These are phyloP conservation scores for Colletotrichum godetiae DNA, from an alignment of 2,329 filamentous ascomycete genomes.

Conservation along the genomic window DNA sequence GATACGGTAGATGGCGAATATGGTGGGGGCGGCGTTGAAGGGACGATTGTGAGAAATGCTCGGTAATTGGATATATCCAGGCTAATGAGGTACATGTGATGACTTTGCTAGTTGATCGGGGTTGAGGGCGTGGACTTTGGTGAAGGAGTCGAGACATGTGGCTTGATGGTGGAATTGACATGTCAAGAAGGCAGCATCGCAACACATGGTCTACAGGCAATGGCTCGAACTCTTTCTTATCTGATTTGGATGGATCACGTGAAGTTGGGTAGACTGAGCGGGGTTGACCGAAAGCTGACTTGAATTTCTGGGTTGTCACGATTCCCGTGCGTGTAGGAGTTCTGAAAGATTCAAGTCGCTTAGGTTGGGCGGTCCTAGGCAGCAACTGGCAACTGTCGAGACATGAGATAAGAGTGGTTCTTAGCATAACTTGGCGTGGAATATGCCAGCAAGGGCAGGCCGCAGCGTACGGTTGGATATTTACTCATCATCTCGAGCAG, in stretches of 20 bases:
- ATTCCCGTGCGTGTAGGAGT: background rate
- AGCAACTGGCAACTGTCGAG: too few relatives aligned
- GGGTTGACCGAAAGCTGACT: background rate
- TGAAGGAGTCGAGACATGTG: background rate
- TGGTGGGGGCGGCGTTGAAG: background rate
- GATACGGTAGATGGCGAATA: background rate
- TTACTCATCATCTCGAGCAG: too few relatives aligned
- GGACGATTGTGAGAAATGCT: background rate
- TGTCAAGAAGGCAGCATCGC: background rate
- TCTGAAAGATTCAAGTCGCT: background rate
- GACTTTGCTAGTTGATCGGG: background rate
- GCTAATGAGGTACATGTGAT: background rate
- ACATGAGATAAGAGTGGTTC: too few relatives aligned
- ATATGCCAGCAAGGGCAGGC: too few relatives aligned
- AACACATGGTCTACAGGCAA: background rate
- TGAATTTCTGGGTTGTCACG: background rate
- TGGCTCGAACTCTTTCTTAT: background rate
- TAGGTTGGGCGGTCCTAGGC: too few relatives aligned
- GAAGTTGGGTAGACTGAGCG: background rate
- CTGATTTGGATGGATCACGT: background rate
- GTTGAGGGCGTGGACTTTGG: background rate
- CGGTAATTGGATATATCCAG: background rate
- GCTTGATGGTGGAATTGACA: background rate
- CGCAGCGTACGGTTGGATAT: too few relatives aligned
- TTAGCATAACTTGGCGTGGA: too few relatives aligned